Conservation (phyloP, 129 eudicot genomes). For the Escallonia herrerae region DNA sequence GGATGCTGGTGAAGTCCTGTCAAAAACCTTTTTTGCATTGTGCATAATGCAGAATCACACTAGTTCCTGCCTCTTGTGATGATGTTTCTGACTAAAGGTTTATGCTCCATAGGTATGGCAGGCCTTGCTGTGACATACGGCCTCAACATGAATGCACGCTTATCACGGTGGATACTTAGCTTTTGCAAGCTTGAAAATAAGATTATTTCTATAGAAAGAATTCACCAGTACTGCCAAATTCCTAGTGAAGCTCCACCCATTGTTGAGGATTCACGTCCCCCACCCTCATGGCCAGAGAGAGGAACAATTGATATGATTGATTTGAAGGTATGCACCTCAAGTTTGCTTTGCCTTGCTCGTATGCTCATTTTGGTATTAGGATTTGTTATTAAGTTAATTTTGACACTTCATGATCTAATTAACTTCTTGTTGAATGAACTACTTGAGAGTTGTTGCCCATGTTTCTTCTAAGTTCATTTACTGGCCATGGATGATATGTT, state of each 20-base stretch:
- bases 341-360: not conserved
- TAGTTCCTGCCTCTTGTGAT: too few relatives aligned
- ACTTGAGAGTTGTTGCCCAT: too few relatives aligned
- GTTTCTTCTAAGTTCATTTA: too few relatives aligned
- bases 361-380: not conserved
- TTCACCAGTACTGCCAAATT: conserved; percentile 75
- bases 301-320: conserved; percentile 77
- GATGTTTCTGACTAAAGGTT: conserved; percentile 5
- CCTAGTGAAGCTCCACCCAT: conserved; percentile 86
- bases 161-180: conserved; percentile 76
- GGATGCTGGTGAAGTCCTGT: too few relatives aligned
- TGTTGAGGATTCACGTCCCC: conserved; percentile 60
- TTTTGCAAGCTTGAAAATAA: conserved; percentile 89
- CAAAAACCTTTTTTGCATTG: too few relatives aligned
- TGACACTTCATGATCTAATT: too few relatives aligned
- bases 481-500: too few relatives aligned
- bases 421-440: too few relatives aligned
- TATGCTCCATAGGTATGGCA: conserved; percentile 61
- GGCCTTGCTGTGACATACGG: conserved; percentile 95
- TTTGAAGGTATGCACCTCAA: conserved; percentile 46
- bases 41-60: too few relatives aligned
- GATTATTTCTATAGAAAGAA: conserved; percentile 87
- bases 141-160: conserved; percentile 63
- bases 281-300: conserved; percentile 71
- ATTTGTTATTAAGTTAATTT: too few relatives aligned